Evolutionary conservation across 106 monocot genomes (phyloP).

Genomic region (Phalaenopsis equestris): DNA sequence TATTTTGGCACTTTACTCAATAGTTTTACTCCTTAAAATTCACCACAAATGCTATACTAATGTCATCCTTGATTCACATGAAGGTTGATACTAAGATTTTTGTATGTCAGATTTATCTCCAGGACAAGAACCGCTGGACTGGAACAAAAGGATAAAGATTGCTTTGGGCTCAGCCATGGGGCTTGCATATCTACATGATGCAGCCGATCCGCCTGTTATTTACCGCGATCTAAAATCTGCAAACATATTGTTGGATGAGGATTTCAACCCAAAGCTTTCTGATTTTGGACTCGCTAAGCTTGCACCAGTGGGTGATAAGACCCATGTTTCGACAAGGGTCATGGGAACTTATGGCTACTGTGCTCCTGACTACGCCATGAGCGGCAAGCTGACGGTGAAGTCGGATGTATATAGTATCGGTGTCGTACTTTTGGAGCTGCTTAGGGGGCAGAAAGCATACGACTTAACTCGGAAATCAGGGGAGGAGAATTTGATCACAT

Average conservation of each 20-base stretch:
- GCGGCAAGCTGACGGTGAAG: slow-evolving; percentile 5
- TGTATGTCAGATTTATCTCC: neutral
- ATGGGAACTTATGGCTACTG: slow-evolving; percentile 9
- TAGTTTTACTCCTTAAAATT: too few species aligned
- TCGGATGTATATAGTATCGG: slow-evolving; percentile 1
- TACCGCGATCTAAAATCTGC: slow-evolving; percentile 4
- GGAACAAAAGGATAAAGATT: slow-evolving; percentile 7
- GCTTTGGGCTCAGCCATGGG: neutral
- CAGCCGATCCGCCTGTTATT: neutral
- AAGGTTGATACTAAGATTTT: neutral
- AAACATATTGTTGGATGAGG: slow-evolving; percentile 5
- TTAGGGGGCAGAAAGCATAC: neutral
- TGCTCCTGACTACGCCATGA: slow-evolving; percentile 5
- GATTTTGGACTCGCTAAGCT: slow-evolving; percentile 5
- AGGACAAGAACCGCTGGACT: slow-evolving; percentile 1
- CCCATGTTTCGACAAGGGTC: slow-evolving; percentile 5
- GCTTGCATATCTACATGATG: neutral
- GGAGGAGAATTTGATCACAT: slow-evolving; percentile 8
- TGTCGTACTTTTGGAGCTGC: slow-evolving; percentile 4
- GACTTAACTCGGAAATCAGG: neutral
- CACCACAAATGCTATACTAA: too few species aligned
- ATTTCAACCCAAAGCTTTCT: slow-evolving; percentile 7
- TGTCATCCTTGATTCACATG: neutral
- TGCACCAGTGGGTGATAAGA: slow-evolving; percentile 6
- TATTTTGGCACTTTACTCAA: too few species aligned